These are phyloP conservation scores for Aspergillus kassunensis DNA, from an alignment of 495 filamentous ascomycete species.

Conservation along the genomic window DNA sequence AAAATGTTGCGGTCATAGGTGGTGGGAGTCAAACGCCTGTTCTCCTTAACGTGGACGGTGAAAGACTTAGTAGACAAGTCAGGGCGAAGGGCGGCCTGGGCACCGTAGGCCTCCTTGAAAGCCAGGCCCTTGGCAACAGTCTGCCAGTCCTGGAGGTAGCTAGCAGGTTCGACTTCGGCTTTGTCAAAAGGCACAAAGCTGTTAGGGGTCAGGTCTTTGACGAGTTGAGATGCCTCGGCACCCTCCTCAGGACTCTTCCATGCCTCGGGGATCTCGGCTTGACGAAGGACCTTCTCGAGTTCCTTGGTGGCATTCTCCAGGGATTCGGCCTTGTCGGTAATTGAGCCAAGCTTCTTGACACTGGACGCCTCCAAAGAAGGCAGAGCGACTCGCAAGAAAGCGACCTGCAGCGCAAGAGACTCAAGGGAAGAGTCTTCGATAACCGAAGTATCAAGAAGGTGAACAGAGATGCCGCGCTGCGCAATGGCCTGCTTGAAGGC, in stretches of 20 bases:
- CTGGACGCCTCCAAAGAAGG: constrained; percentile 50
- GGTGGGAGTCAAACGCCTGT: constrained; percentile 80
- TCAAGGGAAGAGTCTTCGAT: constrained; percentile 59
- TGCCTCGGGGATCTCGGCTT: constrained; percentile 68
- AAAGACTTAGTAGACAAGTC: constrained; percentile 82
- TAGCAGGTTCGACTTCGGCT: constrained; percentile 61
- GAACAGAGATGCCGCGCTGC: constrained; percentile 63
- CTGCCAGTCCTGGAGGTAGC: constrained; percentile 69
- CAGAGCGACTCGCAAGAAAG: constrained; percentile 72
- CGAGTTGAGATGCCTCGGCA: constrained; percentile 46
- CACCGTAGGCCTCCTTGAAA: constrained; percentile 93
- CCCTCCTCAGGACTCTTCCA: constrained; percentile 71
- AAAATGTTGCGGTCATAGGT: constrained; percentile 98
- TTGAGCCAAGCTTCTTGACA: constrained; percentile 53
- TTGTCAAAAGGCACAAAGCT: constrained; percentile 83
- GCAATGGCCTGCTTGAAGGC: constrained; percentile 62
- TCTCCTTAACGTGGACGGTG: constrained; percentile 89
- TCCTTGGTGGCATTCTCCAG: constrained; percentile 61
- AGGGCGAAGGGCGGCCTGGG: constrained; percentile 68
- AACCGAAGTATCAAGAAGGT: constrained; percentile 64
- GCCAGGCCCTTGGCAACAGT: constrained; percentile 79
- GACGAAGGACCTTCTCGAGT: constrained; percentile 63
- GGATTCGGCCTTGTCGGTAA: constrained; percentile 51
- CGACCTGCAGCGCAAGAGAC: constrained; percentile 62
- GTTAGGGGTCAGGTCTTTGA: constrained; percentile 61